Base-by-base conservation (phyloP, 2,329 filamentous ascomycete genomes). In the Biscogniauxia marginata region DNA sequence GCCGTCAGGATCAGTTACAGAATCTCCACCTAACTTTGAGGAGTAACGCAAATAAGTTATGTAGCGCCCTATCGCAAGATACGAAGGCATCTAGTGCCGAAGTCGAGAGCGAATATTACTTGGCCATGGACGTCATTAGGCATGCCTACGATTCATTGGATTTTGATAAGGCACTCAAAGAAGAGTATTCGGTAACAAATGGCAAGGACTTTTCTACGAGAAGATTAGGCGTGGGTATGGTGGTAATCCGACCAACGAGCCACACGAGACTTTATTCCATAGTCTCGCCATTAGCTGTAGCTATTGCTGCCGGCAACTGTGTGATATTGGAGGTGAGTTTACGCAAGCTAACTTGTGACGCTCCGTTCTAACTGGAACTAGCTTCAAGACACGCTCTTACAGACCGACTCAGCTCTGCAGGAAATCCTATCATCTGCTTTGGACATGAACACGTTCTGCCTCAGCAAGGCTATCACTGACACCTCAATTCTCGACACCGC, bases 1-100 rank as follows among this genome's bases (percentile, higher is more conserved):
- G 72, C 58, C 71, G 72, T 2, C 74, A 76, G 53, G 58, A 64
- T 4, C 74, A 77, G 57, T 71, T 78, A 20, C 67, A 70, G 45
- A 61, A 60, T 7, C 65, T 78, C 1, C 75, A 77, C 53, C 49
- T 64, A 2, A 50, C 60, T 1, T 62, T 79, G 7, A 54, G 69
- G 4, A 58, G 65, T 16, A 57, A 67, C 30, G 62, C 68, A 19
- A 61, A 61, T 1, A 53, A 62, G 3, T 67, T 77, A 47, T 66
- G 66, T 47, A 61, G 65, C 46, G 71, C 72, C 1, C 67, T 76
- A 24, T 53, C 57, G 7, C 50, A 60, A 1, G 74, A 76, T 47
- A 66, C 70, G 0, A 61, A 63, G 1, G 55, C 65, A 34, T 62
- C 66, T 5, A 39, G 61, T 1, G 62, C 67, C 20, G 76, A 79